phyloP scores from a whole-genome alignment of 2,329 filamentous ascomycete genomes.

The Furcasterigmium furcatum region DNA sequence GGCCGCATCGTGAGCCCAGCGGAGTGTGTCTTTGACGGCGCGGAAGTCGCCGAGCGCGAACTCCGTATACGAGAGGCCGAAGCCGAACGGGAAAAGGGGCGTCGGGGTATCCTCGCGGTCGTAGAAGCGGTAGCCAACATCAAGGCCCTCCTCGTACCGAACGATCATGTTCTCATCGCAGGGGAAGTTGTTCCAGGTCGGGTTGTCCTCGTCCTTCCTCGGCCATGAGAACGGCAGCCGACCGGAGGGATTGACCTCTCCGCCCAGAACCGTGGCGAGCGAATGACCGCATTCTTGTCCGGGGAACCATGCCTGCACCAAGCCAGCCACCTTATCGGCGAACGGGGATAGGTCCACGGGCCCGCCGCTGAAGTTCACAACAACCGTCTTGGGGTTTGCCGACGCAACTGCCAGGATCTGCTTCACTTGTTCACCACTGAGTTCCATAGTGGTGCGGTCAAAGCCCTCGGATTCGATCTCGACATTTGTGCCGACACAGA shows the following conservation, averaged over 20 bases:
- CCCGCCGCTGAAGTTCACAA: slow-evolving; percentile 11
- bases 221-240: slow-evolving; percentile 15
- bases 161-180: slow-evolving; percentile 10
- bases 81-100: slow-evolving; percentile 14
- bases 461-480: slow-evolving; percentile 65
- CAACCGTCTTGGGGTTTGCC: slow-evolving; percentile 10
- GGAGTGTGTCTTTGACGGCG: no score
- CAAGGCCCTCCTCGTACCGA: slow-evolving; percentile 13
- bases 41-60: slow-evolving; percentile 4
- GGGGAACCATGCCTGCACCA: slow-evolving; percentile 15
- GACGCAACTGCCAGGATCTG: slow-evolving; percentile 9
- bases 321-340: slow-evolving; percentile 4
- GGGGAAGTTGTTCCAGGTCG: slow-evolving; percentile 11
- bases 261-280: slow-evolving; percentile 12
- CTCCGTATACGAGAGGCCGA: slow-evolving; percentile 15
- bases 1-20: no score
- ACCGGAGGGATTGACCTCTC: slow-evolving; percentile 5
- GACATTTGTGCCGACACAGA: slow-evolving; percentile 41
- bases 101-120: slow-evolving; percentile 1
- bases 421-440: slow-evolving; percentile 7
- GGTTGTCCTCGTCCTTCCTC: slow-evolving; percentile 5
- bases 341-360: slow-evolving; percentile 15
- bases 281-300: slow-evolving; percentile 14
- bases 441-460: slow-evolving; percentile 31
- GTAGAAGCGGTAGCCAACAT: slow-evolving; percentile 7